Conservation (phyloP, 371 early-diverging fungal species). For the Mucor velutinosus region DNA sequence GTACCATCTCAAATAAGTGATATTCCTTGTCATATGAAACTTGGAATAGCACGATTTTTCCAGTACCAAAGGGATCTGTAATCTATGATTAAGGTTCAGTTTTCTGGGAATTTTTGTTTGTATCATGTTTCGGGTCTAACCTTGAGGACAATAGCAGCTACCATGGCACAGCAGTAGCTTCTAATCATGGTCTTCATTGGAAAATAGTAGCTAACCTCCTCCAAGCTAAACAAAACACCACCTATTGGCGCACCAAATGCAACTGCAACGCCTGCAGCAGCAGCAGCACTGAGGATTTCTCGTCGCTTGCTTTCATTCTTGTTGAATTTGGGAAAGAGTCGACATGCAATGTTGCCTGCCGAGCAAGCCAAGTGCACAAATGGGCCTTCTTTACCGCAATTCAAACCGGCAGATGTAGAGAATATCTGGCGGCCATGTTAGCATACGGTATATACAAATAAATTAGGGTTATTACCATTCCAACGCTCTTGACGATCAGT, state of each 20-base stretch:
- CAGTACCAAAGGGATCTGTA: slow-evolving; percentile 87
- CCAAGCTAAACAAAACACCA: slow-evolving; percentile 86
- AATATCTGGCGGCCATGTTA: slow-evolving; percentile 46
- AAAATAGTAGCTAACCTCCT: slow-evolving; percentile 92
- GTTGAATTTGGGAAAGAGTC: slow-evolving; percentile 81
- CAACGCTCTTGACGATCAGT: slow-evolving; percentile 82
- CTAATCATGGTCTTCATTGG: slow-evolving; percentile 91
- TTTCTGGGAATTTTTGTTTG: neutral
- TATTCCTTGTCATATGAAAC: slow-evolving; percentile 85
- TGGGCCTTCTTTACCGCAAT: slow-evolving; percentile 94
- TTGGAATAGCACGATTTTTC: slow-evolving; percentile 91
- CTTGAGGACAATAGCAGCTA: slow-evolving; percentile 83
- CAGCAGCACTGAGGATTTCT: slow-evolving; percentile 86
- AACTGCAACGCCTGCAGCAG: slow-evolving; percentile 91
- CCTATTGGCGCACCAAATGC: slow-evolving; percentile 96
- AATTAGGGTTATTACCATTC: slow-evolving; percentile 60
- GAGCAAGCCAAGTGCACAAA: slow-evolving; percentile 94
- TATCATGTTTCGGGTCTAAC: slow-evolving; percentile 32
- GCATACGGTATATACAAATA: slow-evolving; percentile 22
- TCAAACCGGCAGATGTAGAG: slow-evolving; percentile 82
- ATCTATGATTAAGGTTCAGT: slow-evolving; percentile 44
- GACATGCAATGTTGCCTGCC: slow-evolving; percentile 82
- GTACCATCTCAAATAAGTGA: slow-evolving; percentile 86
- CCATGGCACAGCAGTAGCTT: slow-evolving; percentile 88
- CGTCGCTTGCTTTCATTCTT: slow-evolving; percentile 82